Conservation (phyloP, 139 green algal species). For the Mychonastes homosphaera region DNA sequence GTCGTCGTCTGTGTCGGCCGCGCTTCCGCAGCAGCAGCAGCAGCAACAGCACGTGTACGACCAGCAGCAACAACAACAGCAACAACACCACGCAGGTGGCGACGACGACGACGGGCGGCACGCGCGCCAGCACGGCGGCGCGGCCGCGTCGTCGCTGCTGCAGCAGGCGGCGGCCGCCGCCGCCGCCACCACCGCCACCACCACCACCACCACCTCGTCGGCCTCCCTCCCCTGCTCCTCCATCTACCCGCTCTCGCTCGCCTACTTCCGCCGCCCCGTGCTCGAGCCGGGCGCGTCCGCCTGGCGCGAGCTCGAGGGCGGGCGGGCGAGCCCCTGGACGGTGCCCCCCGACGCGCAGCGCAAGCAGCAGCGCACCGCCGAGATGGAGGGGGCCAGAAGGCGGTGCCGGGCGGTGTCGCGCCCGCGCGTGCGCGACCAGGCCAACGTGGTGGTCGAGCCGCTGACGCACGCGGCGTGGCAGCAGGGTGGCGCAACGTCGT, state of each 20-base stretch:
- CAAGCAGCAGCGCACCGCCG: constrained; percentile 23
- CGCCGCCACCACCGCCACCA: too few species aligned
- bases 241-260: constrained; percentile 43
- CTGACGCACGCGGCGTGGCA: too few species aligned
- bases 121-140: too few species aligned
- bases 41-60: constrained; percentile 2
- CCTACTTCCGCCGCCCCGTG: constrained; percentile 61
- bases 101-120: too few species aligned
- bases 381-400: constrained; percentile 33
- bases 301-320: constrained; percentile 36
- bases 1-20: too few species aligned
- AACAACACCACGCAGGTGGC: too few species aligned
- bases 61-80: not conserved
- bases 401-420: constrained; percentile 16
- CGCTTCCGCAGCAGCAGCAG: constrained; percentile 1
- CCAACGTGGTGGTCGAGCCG: constrained; percentile 4
- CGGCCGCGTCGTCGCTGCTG: too few species aligned
- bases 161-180: too few species aligned
- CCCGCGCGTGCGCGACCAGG: constrained; percentile 38
- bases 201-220: too few species aligned
- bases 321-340: constrained; percentile 26
- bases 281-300: constrained; percentile 47
- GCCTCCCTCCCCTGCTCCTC: constrained; percentile 39
- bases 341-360: constrained; percentile 22
- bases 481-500: too few species aligned